Evolutionary conservation across 495 filamentous ascomycete species (phyloP), one percentile per base, ranked within the genome.

Genomic region (Chaetomium fimeti): DNA sequence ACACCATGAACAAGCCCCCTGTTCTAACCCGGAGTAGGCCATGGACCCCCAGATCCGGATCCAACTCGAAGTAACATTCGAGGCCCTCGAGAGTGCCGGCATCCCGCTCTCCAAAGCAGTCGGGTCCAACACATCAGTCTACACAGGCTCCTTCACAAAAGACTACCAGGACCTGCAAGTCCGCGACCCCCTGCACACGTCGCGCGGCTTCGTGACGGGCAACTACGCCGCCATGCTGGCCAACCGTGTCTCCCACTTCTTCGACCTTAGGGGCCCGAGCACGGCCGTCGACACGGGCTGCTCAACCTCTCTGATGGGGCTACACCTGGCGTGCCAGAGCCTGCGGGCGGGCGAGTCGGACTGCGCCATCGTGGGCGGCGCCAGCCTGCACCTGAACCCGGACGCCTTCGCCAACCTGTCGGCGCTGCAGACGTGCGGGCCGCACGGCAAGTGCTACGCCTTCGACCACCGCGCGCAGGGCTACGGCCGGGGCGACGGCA

Each of bases 51-150:
- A 90, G 66, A 89, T 91, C 68, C 83, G 91, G 25, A 74, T 92
- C 38, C 87, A 88, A 0, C 78, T 95, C 5, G 84, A 89, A 45
- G 89, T 86, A 48, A 88, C 88, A 0, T 93, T 91, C 67, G 89
- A 93, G 63, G 91, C 91, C 0, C 79, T 95, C 2, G 91, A 95
- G 69, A 89, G 87, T 80, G 84, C 84, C 54, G 92, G 67, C 83
- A 89, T 0, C 80, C 84, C 13, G 75, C 28, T 68, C 15, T 57
- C 57, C n/a, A 25, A 15, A 15, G n/a, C 62, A 3, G 28, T 29
- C 0, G 66, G 64, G 20, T 43, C 52, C 38, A 40, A 62, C 28
- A 68, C 60, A 2, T 63, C 52, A 11, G 63, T 91, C 88, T 0
- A 69, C 72, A 72, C 68, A 60, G 48, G 72, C 11, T 12, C 42